Percentiles rank a stretch among this genome's conserved stretches.
These are phyloP conservation scores for Lecanoromycetidae sp. DNA, from an alignment of 2,329 filamentous ascomycete species.

Conservation along the genomic window DNA sequence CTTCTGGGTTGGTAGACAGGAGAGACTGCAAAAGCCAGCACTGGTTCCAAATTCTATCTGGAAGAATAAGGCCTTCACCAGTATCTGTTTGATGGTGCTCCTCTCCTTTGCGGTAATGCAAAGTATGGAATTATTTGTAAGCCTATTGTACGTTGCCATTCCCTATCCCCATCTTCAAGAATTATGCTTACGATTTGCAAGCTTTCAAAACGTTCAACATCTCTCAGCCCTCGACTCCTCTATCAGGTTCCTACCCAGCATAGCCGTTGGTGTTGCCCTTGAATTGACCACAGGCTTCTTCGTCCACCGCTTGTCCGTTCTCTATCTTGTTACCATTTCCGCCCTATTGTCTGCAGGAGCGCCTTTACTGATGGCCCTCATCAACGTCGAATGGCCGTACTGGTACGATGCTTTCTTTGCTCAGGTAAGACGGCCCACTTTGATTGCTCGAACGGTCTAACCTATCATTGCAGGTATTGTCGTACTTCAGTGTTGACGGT, in stretches of 20 bases:
- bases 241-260: constrained; percentile 35
- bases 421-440: too few species aligned
- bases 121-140: constrained; percentile 37
- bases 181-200: too few species aligned
- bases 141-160: constrained; percentile 35
- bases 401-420: constrained; percentile 39
- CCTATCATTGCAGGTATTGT: too few species aligned
- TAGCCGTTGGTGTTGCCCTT: constrained; percentile 33
- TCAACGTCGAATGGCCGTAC: constrained; percentile 38
- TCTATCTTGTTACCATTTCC: constrained; percentile 31
- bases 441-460: constrained; percentile 20
- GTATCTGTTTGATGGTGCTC: constrained; percentile 41
- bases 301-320: constrained; percentile 32
- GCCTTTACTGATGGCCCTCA: constrained; percentile 45
- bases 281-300: constrained; percentile 37
- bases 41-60: constrained; percentile 52
- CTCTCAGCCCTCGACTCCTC: constrained; percentile 36
- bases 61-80: constrained; percentile 45
- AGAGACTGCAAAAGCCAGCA: constrained; percentile 36
- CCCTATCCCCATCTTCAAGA: too few species aligned
- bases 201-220: constrained; percentile 41
- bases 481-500: constrained; percentile 21
- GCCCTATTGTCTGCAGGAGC: constrained; percentile 34
- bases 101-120: constrained; percentile 37
- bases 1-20: constrained; percentile 42